Evolutionary conservation across 2,329 filamentous ascomycete genomes (phyloP), one percentile per base, ranked within the genome.

Genomic region (Aspergillus sp.): DNA sequence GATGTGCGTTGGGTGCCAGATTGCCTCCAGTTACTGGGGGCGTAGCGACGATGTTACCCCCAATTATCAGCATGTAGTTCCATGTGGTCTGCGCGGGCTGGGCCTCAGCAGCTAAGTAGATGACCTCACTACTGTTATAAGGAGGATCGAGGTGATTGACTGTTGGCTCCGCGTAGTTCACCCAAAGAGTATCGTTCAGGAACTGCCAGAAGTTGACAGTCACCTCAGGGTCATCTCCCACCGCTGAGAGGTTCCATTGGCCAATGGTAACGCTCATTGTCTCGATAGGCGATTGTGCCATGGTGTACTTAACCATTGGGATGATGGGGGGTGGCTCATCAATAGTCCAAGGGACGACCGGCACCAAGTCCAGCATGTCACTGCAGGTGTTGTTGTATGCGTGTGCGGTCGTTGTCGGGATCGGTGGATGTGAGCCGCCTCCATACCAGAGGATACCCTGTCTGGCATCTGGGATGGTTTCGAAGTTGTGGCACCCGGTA

Each of bases 371-470:
- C 4, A 57, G 11, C 44, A 50, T 50, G 15, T 57, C 54, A 5
- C 41, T 50, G 48, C 54, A 57, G 10, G 21, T 48, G 13, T 25
- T 39, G 23, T 49, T 57, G 54, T 57, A 57, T 8, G 21, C 8
- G 13, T 15, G 30, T n/a, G 44, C 13, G 5, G 21, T 51, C 2
- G 54, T 57, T 10, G 44, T 51, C 10, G 54, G 54, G 7, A 55
- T 21, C 5, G 41, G 41, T 3, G 53, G 39, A 2, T 55, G n/a
- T 11, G 13, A 15, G 5, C 42, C 25, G 7, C n/a, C 23, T 15
- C 32, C 42, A 13, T 60, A 60, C 58, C 58, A 60, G 11, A 60
- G 58, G 47, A 60, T 60, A 5, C 58, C 58, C 8, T 60, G 58
- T 30, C 58, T 57, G 32, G 47, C 23, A 38, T 47, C 58, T 7